Base-by-base conservation (phyloP, 768 basidiomycete genomes). In the Boletus rex-veris region DNA sequence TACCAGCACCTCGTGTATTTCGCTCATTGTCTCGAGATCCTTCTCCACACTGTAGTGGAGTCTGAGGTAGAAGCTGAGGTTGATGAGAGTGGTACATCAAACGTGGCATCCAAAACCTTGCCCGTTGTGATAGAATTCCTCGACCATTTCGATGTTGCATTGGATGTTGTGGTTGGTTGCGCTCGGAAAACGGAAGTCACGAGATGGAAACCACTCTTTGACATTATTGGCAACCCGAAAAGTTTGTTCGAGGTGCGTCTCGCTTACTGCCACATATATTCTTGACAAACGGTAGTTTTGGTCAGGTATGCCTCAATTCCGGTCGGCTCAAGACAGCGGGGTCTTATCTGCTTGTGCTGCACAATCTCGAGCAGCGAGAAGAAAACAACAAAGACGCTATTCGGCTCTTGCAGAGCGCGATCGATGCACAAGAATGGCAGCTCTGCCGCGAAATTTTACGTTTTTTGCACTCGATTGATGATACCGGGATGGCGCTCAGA, bases 141-240 rank as follows among this genome's bases (percentile, higher is more conserved):
- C 58, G 97, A 99, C 64, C 85, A 98, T 66, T 98, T 98, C 65
- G 90, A 95, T 56, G 88, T 82, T 48, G 81, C 88, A 7, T 72
- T 98, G 52, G 93, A 98, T 54, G 94, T 98, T 7, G 91, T 98
- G 12, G 95, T 98, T 10, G 87, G 90, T 6, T 98, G 96, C 63
- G 96, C 97, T 18, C 79, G 97, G 49, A 99, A 99, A 75, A 98
- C 92, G 7, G 97, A 99, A 71, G 81, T 95, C 66, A 86, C 90
- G 5, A 73, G 88, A 47, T 99, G 97, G 97, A 80, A 81, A 43
- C 81, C 86, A 50, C 73, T 99, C 38, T 99, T 99, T 68, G 83
- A 84, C 51, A 79, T 91, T 33, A 94, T 96, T 3, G 97, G 97
- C 7, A 90, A 87, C 64, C 96, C 97, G 0, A 85, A 94, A 64